Evolutionary conservation across 2,329 filamentous ascomycete species (phyloP).

Genomic region (Diaporthe australafricana): DNA sequence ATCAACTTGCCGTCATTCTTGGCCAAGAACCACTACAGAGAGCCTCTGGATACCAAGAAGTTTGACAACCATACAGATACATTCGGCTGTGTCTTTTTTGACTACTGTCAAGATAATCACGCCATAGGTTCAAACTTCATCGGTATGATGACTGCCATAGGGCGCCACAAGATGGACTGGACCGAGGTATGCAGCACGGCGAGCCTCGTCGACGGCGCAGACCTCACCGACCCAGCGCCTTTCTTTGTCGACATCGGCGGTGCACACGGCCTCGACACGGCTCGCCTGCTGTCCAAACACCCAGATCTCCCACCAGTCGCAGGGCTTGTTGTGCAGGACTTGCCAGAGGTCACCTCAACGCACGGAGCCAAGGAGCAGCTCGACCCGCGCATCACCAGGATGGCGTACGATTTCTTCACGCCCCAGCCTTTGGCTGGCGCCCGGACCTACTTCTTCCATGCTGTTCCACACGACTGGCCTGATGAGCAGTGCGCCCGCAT

Average conservation of each 20-base stretch:
- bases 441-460: slow-evolving; percentile 41
- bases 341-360: slow-evolving; percentile 47
- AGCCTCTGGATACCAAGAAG: slow-evolving; percentile 44
- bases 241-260: slow-evolving; percentile 52
- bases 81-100: slow-evolving; percentile 48
- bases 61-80: slow-evolving; percentile 41
- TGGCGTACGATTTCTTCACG: slow-evolving; percentile 52
- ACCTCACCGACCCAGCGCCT: not conserved
- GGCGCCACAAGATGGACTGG: slow-evolving; percentile 49
- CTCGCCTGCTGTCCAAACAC: slow-evolving; percentile 47
- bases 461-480: slow-evolving; percentile 49
- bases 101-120: slow-evolving; percentile 45
- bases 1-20: slow-evolving; percentile 46
- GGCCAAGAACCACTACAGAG: slow-evolving; percentile 47
- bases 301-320: slow-evolving; percentile 39
- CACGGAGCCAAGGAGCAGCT: slow-evolving; percentile 41
- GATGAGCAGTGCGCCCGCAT: slow-evolving; percentile 20
- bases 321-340: slow-evolving; percentile 49
- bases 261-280: slow-evolving; percentile 51
- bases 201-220: slow-evolving; percentile 38
- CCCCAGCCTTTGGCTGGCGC: slow-evolving; percentile 54
- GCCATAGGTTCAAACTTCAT: slow-evolving; percentile 47
- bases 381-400: slow-evolving; percentile 36
- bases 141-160: slow-evolving; percentile 50
- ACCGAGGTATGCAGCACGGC: slow-evolving; percentile 45